Percentiles rank a stretch among this genome's conserved stretches.
Evolutionary conservation across 1,139 yeast genomes (phyloP).

Genomic region (Saccharomycopsis hybrid): DNA sequence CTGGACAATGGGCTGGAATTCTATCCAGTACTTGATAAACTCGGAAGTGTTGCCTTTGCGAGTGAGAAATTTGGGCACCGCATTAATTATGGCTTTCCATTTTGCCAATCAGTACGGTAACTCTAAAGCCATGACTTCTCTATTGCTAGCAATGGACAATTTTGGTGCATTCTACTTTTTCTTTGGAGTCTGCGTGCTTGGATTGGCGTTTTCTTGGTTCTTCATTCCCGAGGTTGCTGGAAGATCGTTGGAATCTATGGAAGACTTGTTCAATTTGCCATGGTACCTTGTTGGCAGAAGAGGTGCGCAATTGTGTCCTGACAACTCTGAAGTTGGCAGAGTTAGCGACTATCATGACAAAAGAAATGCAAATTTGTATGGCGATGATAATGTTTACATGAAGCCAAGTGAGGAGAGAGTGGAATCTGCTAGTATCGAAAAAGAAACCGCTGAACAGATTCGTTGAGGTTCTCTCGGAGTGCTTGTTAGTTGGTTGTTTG

Average conservation of each 20-base stretch:
- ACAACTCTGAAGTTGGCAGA: constrained; percentile 39
- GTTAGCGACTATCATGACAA: constrained; percentile 16
- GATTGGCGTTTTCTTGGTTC: constrained; percentile 44
- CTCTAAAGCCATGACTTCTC: constrained; percentile 49
- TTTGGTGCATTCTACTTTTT: constrained; percentile 54
- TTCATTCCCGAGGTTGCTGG: constrained; percentile 50
- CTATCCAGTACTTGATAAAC: constrained; percentile 51
- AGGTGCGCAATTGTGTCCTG: constrained; percentile 47
- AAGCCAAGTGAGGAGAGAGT: too few species aligned
- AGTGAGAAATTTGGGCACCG: constrained; percentile 48
- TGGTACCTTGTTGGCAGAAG: constrained; percentile 53
- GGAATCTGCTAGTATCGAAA: too few species aligned
- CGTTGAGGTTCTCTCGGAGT: too few species aligned
- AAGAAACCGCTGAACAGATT: too few species aligned
- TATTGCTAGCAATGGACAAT: constrained; percentile 42
- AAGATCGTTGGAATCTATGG: constrained; percentile 40
- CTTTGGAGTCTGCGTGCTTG: constrained; percentile 37
- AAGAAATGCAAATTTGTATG: too few species aligned
- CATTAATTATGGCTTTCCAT: constrained; percentile 51
- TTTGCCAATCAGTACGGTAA: constrained; percentile 56
- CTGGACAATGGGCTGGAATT: constrained; percentile 60
- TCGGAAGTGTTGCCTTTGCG: constrained; percentile 54
- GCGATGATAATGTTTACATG: too few species aligned
- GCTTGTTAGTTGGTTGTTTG: too few species aligned
- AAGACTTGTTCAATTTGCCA: constrained; percentile 50